Conservation (phyloP, 2,329 filamentous ascomycete species). For the Diaporthe longicolla region DNA sequence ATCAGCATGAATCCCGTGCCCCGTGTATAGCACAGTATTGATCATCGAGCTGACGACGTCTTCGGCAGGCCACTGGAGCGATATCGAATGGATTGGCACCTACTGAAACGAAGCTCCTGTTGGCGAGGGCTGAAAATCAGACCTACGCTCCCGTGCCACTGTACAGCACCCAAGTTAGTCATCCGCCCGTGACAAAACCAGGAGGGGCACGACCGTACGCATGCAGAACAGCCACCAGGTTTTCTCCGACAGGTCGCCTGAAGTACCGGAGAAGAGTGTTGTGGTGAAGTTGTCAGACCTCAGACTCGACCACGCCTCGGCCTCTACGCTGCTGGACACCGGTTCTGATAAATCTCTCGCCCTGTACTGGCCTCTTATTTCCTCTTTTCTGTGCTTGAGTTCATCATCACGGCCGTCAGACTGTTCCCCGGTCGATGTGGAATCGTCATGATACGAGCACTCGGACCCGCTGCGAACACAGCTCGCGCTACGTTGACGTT, state of each 20-base stretch:
- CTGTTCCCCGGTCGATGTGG: conserved; percentile 36
- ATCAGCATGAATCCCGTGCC: not conserved
- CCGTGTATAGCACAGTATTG: not conserved
- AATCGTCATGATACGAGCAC: conserved; percentile 52
- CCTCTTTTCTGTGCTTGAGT: not conserved
- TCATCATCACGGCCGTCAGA: conserved; percentile 33
- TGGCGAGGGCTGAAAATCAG: not conserved
- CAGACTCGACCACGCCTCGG: not conserved
- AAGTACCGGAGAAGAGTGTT: not conserved
- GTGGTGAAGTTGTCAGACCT: not conserved
- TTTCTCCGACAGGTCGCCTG: conserved; percentile 50
- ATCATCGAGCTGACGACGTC: not conserved
- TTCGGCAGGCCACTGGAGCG: not conserved
- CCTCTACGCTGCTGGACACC: conserved; percentile 1
- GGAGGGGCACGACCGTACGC: conserved; percentile 47
- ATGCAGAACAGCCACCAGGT: conserved; percentile 55
- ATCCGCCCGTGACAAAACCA: not conserved
- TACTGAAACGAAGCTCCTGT: conserved; percentile 1
- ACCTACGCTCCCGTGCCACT: conserved; percentile 11
- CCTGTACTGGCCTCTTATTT: not conserved
- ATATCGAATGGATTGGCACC: not conserved
- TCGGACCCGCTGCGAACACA: conserved; percentile 61
- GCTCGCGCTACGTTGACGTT: conserved; percentile 54
- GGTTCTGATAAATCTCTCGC: not conserved
- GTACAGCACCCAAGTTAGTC: not conserved